Conservation (phyloP, 2,329 filamentous ascomycete genomes). For the Pseudogymnoascus sp. region DNA sequence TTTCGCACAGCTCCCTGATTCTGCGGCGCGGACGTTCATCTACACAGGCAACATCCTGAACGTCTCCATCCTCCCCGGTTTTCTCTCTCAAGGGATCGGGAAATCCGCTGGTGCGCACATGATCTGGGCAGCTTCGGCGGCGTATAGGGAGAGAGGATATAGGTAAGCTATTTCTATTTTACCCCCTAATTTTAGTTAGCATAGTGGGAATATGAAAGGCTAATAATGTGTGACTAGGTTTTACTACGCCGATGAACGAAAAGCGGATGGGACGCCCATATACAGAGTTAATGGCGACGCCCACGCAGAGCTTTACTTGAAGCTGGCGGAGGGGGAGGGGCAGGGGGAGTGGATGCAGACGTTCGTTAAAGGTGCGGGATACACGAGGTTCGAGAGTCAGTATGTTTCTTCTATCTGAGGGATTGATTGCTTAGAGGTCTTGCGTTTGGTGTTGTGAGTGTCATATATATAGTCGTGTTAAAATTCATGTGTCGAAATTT, state of each 20-base stretch:
- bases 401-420: neutral
- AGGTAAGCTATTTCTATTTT: too few relatives aligned
- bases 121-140: conserved; percentile 29
- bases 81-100: conserved; percentile 33
- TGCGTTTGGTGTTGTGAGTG: neutral
- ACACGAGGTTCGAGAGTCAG: conserved; percentile 17
- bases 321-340: conserved; percentile 32
- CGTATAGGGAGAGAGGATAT: conserved; percentile 31
- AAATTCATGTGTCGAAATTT: neutral
- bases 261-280: conserved; percentile 31
- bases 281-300: conserved; percentile 33
- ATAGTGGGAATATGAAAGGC: too few relatives aligned
- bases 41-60: conserved; percentile 39
- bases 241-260: conserved; percentile 45
- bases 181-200: too few relatives aligned
- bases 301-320: conserved; percentile 34
- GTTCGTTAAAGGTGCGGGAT: conserved; percentile 33
- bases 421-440: too few relatives aligned
- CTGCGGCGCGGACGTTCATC: conserved; percentile 36
- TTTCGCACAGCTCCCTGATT: conserved; percentile 25
- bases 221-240: conserved; percentile 29
- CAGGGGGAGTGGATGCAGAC: conserved; percentile 40
- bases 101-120: conserved; percentile 32
- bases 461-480: neutral
- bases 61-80: conserved; percentile 20